Evolutionary conservation across 257 asterid species (phyloP).

Genomic region (Solanum acaule): DNA sequence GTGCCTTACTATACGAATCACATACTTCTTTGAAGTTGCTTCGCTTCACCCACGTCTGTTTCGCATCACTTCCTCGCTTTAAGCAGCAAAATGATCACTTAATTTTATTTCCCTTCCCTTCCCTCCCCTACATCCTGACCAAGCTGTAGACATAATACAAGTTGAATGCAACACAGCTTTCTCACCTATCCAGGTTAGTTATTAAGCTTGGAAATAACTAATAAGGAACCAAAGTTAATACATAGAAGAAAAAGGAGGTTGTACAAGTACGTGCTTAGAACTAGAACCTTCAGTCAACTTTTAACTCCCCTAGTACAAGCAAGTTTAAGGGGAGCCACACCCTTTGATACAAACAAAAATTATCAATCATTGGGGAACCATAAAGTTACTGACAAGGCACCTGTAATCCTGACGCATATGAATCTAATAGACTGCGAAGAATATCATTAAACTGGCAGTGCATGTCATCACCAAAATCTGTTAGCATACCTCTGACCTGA

Average conservation of each 20-base stretch:
- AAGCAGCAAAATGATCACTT: neutral
- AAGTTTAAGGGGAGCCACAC: neutral
- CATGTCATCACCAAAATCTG: constrained; percentile 93
- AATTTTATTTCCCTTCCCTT: neutral
- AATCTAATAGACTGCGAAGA: constrained; percentile 87
- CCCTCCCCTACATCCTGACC: neutral
- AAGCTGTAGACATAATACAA: neutral
- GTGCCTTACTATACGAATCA: neutral
- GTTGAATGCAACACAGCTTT: neutral
- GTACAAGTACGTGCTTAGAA: neutral
- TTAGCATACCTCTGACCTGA: constrained; percentile 82
- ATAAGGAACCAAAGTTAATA: neutral
- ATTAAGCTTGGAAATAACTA: neutral
- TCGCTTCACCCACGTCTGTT: neutral
- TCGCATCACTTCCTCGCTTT: neutral
- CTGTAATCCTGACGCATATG: constrained; percentile 66
- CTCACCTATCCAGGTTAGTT: neutral
- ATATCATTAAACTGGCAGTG: constrained; percentile 95
- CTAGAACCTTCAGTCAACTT: neutral
- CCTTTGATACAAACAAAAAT: neutral
- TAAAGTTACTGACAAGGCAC: constrained; percentile 17
- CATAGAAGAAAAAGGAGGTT: neutral
- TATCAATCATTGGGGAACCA: neutral
- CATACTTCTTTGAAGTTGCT: neutral
- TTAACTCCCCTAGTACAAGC: neutral